Conservation (phyloP, 495 filamentous ascomycete genomes). For the Podospora pseudopauciseta region DNA sequence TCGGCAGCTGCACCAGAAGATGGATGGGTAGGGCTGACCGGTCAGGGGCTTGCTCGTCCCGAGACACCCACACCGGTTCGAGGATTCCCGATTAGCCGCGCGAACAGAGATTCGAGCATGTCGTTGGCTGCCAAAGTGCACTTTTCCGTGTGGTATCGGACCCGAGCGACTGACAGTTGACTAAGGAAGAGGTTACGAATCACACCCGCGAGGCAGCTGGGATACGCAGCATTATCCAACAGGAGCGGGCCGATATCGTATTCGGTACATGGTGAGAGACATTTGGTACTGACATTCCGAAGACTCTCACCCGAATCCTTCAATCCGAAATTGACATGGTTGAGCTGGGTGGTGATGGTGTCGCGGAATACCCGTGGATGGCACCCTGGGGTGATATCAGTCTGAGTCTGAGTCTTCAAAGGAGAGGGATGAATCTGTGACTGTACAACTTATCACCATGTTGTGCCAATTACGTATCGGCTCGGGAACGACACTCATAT, state of each 20-base stretch:
- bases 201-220: neutral
- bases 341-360: neutral
- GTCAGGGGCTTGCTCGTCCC: neutral
- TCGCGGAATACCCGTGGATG: neutral
- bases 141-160: neutral
- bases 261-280: neutral
- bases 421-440: neutral
- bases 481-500: neutral
- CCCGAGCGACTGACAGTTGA: neutral
- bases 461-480: slow-evolving; percentile 8
- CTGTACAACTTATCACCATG: neutral
- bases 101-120: neutral
- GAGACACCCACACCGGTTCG: neutral
- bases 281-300: neutral
- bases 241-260: slow-evolving; percentile 9
- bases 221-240: neutral
- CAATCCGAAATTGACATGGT: neutral
- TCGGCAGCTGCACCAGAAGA: neutral
- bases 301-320: neutral
- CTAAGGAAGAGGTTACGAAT: neutral
- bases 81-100: neutral
- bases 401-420: neutral
- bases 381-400: neutral
- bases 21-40: neutral
- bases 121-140: too few species aligned